Evolutionary conservation across 805 yeast species (phyloP), one percentile per base, ranked within the genome.

Genomic region (Danielia reshetovae): DNA sequence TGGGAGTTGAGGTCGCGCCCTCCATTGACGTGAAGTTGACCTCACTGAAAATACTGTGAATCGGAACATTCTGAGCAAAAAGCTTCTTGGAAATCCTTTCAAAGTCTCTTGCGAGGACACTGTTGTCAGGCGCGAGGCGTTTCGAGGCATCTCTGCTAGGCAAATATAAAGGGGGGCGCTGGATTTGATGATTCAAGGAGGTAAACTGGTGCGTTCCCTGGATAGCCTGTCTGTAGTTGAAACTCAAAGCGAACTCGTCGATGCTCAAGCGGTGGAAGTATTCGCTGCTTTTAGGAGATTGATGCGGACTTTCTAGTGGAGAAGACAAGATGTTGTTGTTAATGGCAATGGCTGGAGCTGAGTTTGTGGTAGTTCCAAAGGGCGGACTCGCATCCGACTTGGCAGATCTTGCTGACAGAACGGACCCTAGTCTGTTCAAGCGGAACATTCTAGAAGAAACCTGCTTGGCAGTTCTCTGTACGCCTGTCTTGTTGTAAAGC

Each of bases 401-500:
- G 12, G 29, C 29, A 6, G 22, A 24, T 6, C 19, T 10, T 14
- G 27, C 8, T 7, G 22, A 19, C 22, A 19, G 22, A 7, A 19
- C 22, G 7, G 22, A 19, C 9, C 22, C 22, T 9, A 19, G 7
- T 16, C 33, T 42, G 27, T 22, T 22, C 36, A 47, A 35, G 13
- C 42, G 38, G 29, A 32, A 32, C 23, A 47, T 18, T 17, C 51
- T 27, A 11, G 46, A 31, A 5, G 46, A 38, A 13, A 66, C 60
- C 37, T 66, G 71, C 37, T 62, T 63, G 4, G 68, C 55, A 2
- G 66, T 55, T 36, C 70, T 52, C 24, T 51, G 45, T 1, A 60
- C 46, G 8, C 66, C 65, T 6, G 69, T 57, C 40, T 57, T 62
- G 39, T 57, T 57, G 18, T 50, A 51, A 21, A 67, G 39, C 70